Conservation (phyloP, 257 asterid genomes). For the Verbascum thapsus region DNA sequence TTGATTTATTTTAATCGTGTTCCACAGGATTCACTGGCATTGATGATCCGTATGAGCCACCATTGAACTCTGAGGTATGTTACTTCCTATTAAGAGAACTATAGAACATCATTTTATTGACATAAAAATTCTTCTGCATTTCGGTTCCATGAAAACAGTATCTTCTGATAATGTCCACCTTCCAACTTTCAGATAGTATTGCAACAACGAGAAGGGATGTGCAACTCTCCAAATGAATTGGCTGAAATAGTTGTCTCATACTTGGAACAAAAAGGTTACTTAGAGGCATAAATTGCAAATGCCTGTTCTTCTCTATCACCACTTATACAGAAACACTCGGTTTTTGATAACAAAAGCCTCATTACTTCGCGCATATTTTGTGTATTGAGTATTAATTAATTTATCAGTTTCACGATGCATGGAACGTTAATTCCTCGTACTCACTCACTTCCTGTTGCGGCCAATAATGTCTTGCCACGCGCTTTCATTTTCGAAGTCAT, state of each 20-base stretch:
- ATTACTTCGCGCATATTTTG: constrained; percentile 23
- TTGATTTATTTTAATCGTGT: constrained; percentile 13
- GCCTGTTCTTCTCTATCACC: background rate
- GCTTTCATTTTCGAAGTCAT: too few relatives aligned
- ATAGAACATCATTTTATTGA: background rate
- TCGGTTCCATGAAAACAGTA: background rate
- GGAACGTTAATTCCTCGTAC: too few relatives aligned
- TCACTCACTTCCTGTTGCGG: too few relatives aligned
- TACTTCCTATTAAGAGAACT: constrained; percentile 2
- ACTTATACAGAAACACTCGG: too few relatives aligned
- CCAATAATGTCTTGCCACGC: too few relatives aligned
- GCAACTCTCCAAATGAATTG: constrained; percentile 66
- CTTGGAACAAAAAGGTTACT: constrained; percentile 76
- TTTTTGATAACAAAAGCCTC: background rate
- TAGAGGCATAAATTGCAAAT: constrained; percentile 46
- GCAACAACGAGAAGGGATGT: constrained; percentile 54
- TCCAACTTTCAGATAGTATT: constrained; percentile 66
- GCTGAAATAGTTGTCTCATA: constrained; percentile 70
- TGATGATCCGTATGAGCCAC: constrained; percentile 97
- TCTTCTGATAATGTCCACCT: constrained; percentile 16
- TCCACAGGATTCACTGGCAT: constrained; percentile 91
- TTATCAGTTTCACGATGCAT: background rate
- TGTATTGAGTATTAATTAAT: background rate
- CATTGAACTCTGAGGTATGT: constrained; percentile 78
- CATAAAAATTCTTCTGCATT: background rate